Evolutionary conservation across 2,329 filamentous ascomycete species (phyloP), one percentile per base, ranked within the genome.

Genomic region (Fusarium heterosporum): DNA sequence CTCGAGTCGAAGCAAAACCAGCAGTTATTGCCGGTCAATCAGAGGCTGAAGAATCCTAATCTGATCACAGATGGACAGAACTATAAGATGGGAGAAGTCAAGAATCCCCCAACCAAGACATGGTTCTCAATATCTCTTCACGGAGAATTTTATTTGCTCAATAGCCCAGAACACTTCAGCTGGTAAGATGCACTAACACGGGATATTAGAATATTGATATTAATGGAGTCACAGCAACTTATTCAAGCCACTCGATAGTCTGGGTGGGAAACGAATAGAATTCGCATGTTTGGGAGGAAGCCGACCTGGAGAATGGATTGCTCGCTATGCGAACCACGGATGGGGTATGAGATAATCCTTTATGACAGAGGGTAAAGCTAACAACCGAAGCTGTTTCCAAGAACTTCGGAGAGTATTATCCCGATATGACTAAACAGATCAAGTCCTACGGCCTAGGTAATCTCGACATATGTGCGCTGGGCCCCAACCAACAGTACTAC

Each of bases 391-490:
- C 16, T 30, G 19, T 16, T 16, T 26, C 4, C 10, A 4, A 12
- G 17, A 4, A 38, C 11, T 52, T 49, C 25, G 41, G 43, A 9
- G 14, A 25, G 16, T 17, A 46, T 25, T 56, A 56, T 17, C 51
- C 56, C 5, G 6, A 25, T 0, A 38, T 64, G 5, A 34, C 34
- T 14, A 17, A 26, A 4, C 22, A 53, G 3, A n/a, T 64, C 8
- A 32, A 28, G 7, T 30, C 10, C 1, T 30, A 34, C 11, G 43
- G 32, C 4, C 8, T 49, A 5, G 22, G n/a, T n/a, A 39, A 36
- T 6, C 39, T 53, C 8, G 32, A 45, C 4, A 22, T 47, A 3
- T 62, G 49, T 12, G 28, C 40, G 16, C 54, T 62, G 10, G 53
- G 58, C 2, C 30, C 58, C 16, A 26, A 38, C 10, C 17, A 42